A percentile compares a stretch with the other conserved stretches of the same genome.
Conservation (phyloP, 2,329 filamentous ascomycete genomes). For the Erysiphe pulchra region DNA sequence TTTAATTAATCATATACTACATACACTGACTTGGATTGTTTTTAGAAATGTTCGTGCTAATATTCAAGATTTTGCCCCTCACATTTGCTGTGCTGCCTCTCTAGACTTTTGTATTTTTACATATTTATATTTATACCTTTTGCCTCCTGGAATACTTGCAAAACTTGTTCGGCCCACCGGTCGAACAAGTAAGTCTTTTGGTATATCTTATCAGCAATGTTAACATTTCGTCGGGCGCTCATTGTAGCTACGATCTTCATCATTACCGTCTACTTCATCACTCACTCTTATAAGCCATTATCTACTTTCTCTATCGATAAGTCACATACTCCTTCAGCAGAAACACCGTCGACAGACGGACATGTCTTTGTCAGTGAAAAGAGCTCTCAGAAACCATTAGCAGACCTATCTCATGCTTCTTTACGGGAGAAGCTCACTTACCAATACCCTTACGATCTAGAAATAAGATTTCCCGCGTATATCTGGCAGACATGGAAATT, state of each 20-base stretch:
- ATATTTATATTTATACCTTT: too few relatives aligned
- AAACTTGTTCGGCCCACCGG: too few relatives aligned
- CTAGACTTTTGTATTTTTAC: too few relatives aligned
- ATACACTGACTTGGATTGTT: too few relatives aligned
- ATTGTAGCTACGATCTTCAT: constrained; percentile 44
- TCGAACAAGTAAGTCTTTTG: too few relatives aligned
- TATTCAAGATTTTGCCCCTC: too few relatives aligned
- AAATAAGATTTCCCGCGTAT: constrained; percentile 78
- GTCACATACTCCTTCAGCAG: constrained; percentile 1
- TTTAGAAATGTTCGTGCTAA: too few relatives aligned
- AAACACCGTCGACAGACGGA: constrained; percentile 1
- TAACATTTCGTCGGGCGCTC: constrained; percentile 54
- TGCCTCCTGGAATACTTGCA: too few relatives aligned
- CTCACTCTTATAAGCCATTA: constrained; percentile 24
- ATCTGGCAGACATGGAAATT: constrained; percentile 99
- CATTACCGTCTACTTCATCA: constrained; percentile 42
- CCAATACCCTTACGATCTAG: constrained; percentile 79
- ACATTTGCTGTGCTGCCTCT: too few relatives aligned
- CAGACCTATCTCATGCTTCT: constrained; percentile 43
- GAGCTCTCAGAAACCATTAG: constrained; percentile 7
- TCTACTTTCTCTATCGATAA: too few relatives aligned
- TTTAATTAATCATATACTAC: too few relatives aligned
- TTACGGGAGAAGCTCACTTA: constrained; percentile 65
- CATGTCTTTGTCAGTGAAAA: background rate
- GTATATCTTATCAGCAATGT: too few relatives aligned